Evolutionary conservation across 2,329 filamentous ascomycete genomes (phyloP).

Genomic region (Elsinoe ampelina): DNA sequence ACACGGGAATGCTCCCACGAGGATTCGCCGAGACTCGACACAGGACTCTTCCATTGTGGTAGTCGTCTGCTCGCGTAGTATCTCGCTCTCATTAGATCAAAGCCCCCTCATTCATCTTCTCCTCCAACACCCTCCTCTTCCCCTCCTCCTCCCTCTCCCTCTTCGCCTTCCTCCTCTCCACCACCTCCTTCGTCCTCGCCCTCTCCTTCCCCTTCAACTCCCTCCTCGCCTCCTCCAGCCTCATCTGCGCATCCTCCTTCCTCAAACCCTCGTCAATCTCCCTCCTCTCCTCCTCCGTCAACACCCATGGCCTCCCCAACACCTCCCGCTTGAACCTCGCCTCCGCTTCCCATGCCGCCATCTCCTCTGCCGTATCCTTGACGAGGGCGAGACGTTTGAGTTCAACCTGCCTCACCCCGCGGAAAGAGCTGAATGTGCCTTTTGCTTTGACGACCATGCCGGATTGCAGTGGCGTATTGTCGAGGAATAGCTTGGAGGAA

Average conservation of each 20-base stretch:
- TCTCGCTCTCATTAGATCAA: no score
- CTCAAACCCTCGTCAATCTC: constrained; percentile 31
- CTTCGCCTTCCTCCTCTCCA: constrained; percentile 27
- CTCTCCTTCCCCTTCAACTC: constrained; percentile 27
- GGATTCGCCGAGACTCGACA: no score
- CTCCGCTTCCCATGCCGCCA: constrained; percentile 43
- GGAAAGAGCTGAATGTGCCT: constrained; percentile 45
- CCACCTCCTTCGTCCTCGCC: constrained; percentile 28
- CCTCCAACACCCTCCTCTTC: constrained; percentile 30
- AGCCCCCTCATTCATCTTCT: constrained; percentile 34
- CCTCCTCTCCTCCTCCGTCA: constrained; percentile 37
- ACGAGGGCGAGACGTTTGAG: constrained; percentile 45
- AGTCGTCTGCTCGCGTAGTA: no score
- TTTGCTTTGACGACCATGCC: constrained; percentile 49
- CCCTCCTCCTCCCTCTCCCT: constrained; percentile 26
- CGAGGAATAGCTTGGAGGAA: constrained; percentile 31
- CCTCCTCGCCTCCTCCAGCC: constrained; percentile 28
- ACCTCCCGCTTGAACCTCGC: constrained; percentile 41
- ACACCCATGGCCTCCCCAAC: constrained; percentile 44
- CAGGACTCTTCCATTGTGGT: no score
- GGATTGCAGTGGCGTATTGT: constrained; percentile 30
- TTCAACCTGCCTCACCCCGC: constrained; percentile 43
- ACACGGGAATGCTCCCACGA: no score
- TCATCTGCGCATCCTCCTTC: constrained; percentile 28
- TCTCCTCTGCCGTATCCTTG: constrained; percentile 45